phyloP scores from a whole-genome alignment of 257 asterid genomes.

The Solanum microdontum region DNA sequence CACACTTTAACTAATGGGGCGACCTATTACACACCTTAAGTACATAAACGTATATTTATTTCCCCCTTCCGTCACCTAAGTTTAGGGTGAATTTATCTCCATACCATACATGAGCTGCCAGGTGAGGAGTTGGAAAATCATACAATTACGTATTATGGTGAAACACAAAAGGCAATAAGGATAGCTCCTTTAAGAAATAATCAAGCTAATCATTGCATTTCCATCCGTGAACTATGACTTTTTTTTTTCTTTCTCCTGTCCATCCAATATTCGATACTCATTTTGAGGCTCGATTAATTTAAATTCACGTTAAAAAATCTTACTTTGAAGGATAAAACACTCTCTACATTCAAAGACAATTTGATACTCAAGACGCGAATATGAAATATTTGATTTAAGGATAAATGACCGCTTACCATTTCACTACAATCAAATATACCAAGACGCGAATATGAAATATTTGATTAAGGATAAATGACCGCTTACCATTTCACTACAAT shows the following conservation, averaged over 20 bases:
- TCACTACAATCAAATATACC: not conserved
- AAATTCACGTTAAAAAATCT: not conserved
- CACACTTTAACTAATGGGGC: too few relatives aligned
- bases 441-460: not conserved
- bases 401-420: not conserved
- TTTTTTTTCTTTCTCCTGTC: not conserved
- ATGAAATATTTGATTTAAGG: not conserved
- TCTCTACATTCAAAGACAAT: not conserved
- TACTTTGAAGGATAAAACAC: not conserved
- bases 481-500: not conserved
- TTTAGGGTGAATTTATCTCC: not conserved
- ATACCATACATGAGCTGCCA: not conserved
- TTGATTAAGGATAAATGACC: not conserved
- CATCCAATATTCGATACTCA: accelerated
- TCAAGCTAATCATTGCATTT: not conserved
- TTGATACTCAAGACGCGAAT: not conserved
- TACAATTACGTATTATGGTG: not conserved
- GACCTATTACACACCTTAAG: too few relatives aligned
- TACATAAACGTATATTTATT: too few relatives aligned
- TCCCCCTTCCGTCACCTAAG: too few relatives aligned
- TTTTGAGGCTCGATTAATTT: not conserved
- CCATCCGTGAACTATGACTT: not conserved
- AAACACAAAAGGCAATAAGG: not conserved
- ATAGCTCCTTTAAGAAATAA: not conserved
- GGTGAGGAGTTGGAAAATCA: not conserved